Conservation (phyloP, 2,329 filamentous ascomycete species). For the Venturia carpophila region DNA sequence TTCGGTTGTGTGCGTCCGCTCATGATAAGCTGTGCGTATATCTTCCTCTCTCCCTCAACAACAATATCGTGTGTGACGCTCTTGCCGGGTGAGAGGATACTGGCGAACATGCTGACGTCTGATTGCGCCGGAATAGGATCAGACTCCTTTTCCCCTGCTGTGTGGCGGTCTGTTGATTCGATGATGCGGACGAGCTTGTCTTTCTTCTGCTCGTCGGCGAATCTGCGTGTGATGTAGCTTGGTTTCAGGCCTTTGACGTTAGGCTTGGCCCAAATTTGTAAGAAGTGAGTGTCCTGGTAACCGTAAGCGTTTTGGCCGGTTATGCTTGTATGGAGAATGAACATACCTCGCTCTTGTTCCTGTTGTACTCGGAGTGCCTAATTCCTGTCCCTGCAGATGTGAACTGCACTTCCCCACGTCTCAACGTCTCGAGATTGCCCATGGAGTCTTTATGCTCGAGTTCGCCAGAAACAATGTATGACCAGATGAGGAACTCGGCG, state of each 20-base stretch:
- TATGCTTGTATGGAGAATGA: not conserved
- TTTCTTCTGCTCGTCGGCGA: constrained; percentile 64
- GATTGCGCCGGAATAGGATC: constrained; percentile 75
- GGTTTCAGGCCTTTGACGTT: constrained; percentile 66
- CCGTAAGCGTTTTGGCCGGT: not conserved
- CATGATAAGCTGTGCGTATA: constrained; percentile 77
- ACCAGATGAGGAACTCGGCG: constrained; percentile 83
- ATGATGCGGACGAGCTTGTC: constrained; percentile 66
- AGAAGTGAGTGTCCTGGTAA: constrained; percentile 59
- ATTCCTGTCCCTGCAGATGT: constrained; percentile 78
- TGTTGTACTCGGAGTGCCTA: constrained; percentile 75
- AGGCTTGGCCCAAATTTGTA: constrained; percentile 83
- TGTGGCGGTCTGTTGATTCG: constrained; percentile 57
- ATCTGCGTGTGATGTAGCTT: constrained; percentile 67
- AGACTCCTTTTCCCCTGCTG: constrained; percentile 59
- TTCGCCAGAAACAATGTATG: constrained; percentile 76
- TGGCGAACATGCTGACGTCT: constrained; percentile 75
- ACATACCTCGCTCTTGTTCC: constrained; percentile 50
- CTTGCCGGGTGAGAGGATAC: constrained; percentile 58
- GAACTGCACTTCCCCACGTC: constrained; percentile 78
- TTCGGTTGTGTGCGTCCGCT: constrained; percentile 47
- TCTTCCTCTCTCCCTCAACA: constrained; percentile 55
- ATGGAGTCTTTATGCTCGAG: constrained; percentile 83
- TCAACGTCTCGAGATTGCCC: constrained; percentile 62
- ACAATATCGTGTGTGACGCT: constrained; percentile 68